A percentile compares a stretch with the other conserved stretches of the same genome.
phyloP scores from a whole-genome alignment of 345 rosid genomes.

The Linum usitatissimum region DNA sequence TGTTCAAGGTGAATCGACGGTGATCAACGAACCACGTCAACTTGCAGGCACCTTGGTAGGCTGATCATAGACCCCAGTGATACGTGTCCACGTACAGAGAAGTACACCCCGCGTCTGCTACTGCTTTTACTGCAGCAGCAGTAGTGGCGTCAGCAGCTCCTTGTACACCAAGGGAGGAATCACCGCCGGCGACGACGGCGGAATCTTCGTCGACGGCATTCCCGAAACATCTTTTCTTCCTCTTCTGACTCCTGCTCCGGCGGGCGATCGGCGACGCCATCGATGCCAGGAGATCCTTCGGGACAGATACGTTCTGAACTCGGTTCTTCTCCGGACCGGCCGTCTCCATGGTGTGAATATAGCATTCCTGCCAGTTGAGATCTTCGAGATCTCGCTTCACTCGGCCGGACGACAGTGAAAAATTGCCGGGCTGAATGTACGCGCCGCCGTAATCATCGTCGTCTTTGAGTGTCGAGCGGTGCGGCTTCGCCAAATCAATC shows the following conservation, averaged over 20 bases:
- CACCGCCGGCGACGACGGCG: not conserved
- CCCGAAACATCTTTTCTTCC: not conserved
- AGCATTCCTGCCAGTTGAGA: conserved; percentile 15
- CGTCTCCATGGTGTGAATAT: conserved; percentile 6
- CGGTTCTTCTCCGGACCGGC: not conserved
- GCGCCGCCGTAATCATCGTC: not conserved
- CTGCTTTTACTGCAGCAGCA: not conserved
- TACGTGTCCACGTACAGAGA: conserved; percentile 10
- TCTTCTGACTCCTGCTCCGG: conserved; percentile 9
- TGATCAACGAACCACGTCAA: not conserved
- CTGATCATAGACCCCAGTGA: conserved; percentile 2
- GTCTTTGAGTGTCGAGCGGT: conserved; percentile 14
- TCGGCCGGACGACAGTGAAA: conserved; percentile 10
- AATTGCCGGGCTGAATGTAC: conserved; percentile 5
- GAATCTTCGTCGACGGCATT: not conserved
- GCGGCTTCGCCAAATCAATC: conserved; percentile 11
- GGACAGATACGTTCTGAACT: not conserved
- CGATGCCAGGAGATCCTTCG: not conserved
- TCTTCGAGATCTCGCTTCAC: conserved; percentile 14
- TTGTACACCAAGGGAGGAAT: not conserved
- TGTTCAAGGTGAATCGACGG: not conserved
- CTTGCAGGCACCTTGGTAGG: not conserved
- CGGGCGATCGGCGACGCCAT: conserved; percentile 8
- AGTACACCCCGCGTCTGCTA: not conserved
- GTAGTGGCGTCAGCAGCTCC: not conserved